These are phyloP conservation scores for Reticulascus tulasneorum DNA, from an alignment of 2,329 filamentous ascomycete genomes.

Conservation along the genomic window DNA sequence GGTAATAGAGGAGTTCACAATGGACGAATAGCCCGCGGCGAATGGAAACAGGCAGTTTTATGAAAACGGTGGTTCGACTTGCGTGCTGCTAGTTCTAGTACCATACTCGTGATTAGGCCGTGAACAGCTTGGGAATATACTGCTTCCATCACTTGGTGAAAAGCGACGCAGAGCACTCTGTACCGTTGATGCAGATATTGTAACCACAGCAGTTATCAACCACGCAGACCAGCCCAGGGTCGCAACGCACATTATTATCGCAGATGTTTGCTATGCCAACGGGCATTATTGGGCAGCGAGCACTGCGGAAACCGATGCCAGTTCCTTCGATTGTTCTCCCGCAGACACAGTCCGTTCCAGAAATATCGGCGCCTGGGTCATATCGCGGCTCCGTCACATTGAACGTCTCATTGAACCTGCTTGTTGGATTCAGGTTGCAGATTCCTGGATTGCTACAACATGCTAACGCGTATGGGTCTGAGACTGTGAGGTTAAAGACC, in stretches of 20 bases:
- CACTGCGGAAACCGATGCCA: constrained; percentile 9
- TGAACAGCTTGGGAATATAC: too few relatives aligned
- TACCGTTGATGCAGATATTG: constrained; percentile 13
- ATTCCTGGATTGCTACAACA: constrained; percentile 25
- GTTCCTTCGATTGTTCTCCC: constrained; percentile 19
- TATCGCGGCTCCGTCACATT: too few relatives aligned
- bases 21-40: too few relatives aligned
- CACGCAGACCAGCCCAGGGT: constrained; percentile 4
- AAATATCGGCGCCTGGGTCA: constrained; percentile 24
- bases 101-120: too few relatives aligned
- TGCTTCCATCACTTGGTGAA: too few relatives aligned
- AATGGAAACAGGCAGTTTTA: too few relatives aligned
- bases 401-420: too few relatives aligned
- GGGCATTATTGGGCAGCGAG: constrained; percentile 2
- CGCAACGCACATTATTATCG: constrained; percentile 1
- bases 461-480: constrained; percentile 25
- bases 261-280: constrained; percentile 5
- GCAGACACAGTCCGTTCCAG: constrained; percentile 28
- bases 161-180: constrained; percentile 11
- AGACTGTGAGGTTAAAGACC: constrained; percentile 21
- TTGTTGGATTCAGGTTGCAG: constrained; percentile 12
- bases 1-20: too few relatives aligned
- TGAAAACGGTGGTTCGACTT: too few relatives aligned
- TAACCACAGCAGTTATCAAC: constrained; percentile 11
- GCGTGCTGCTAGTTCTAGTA: too few relatives aligned